Base-by-base conservation (phyloP, 345 rosid genomes). In the Carallia brachiata region DNA sequence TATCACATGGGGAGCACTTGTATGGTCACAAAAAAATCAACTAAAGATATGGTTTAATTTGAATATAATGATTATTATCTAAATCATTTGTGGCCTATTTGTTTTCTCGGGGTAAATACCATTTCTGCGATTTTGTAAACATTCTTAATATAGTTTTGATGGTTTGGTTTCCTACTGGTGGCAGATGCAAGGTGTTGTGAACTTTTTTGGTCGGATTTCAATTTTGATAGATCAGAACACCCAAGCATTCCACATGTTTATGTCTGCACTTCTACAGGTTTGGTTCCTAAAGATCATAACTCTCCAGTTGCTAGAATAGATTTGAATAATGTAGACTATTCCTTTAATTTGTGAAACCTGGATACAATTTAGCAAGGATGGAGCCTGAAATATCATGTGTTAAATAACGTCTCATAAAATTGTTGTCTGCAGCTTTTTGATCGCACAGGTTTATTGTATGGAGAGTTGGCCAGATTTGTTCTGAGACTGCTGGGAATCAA, bases 401-500 rank as follows among this genome's bases (percentile, higher is more conserved):
- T 27, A 52, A 17, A 64, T 55, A 48, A 37, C 66, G 34, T 73
- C 68, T 67, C 36, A 16, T 72, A 27, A 61, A 30, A 59, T 64
- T 53, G 30, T 68, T 66, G 47, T 75, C 68, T 73, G 76, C 89
- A 95, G 99, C 92, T 95, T 30, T 90, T 92, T 75, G 98, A 95
- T 73, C 96, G 98, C 53, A 70, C 89, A 4, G 98, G 99, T 56
- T 1, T 92, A 63, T 70, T 95, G 72, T 95, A 95, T 72, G 97
- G 99, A 56, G 99, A 95, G 77, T 74, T 95, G 73, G 99, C 99
- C 48, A 84, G 98, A 81, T 95, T 95, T 72, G 98, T 88, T 37
- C 70, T 92, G 74, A 89, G 97, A 74, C 19, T 95, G 65, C 84
- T 95, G 63, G 99, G 99, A 63, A 72, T 95, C 48, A 92, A 71